Conservation (phyloP, 805 yeast species). For the Yamadazyma takamatsuzukensis region DNA sequence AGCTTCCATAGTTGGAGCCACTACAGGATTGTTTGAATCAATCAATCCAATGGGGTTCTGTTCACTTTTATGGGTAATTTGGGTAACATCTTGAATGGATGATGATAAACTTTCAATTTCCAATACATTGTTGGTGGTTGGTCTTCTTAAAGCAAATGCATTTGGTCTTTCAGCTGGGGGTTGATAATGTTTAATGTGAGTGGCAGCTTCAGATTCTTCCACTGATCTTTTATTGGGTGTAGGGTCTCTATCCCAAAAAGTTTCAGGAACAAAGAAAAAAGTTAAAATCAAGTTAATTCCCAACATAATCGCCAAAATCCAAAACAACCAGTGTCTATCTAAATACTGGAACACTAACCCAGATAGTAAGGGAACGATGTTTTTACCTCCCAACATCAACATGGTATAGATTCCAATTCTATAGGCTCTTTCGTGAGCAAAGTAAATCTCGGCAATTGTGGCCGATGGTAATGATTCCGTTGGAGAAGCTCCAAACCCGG, state of each 20-base stretch:
- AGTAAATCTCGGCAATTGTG: conserved; percentile 58
- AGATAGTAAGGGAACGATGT: conserved; percentile 53
- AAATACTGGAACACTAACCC: conserved; percentile 48
- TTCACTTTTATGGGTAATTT: background rate
- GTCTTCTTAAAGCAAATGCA: conserved; percentile 23
- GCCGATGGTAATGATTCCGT: conserved; percentile 59
- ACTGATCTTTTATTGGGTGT: conserved; percentile 44
- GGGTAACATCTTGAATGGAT: conserved; percentile 8
- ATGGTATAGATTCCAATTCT: conserved; percentile 56
- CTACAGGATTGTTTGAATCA: background rate
- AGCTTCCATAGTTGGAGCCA: background rate
- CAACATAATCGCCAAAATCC: conserved; percentile 52
- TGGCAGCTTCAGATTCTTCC: conserved; percentile 47
- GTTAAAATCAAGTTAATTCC: conserved; percentile 44
- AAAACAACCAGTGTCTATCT: conserved; percentile 59
- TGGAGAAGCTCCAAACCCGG: conserved; percentile 61
- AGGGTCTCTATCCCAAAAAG: conserved; percentile 59
- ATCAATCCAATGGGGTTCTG: background rate
- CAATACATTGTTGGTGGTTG: conserved; percentile 11
- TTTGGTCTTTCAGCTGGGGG: conserved; percentile 27
- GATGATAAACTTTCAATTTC: conserved; percentile 15
- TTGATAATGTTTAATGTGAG: conserved; percentile 23
- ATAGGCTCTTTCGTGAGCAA: conserved; percentile 59
- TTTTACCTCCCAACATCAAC: conserved; percentile 59
- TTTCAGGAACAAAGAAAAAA: conserved; percentile 58